Evolutionary conservation across 768 basidiomycete species (phyloP).

Genomic region (Pluteus cervinus): DNA sequence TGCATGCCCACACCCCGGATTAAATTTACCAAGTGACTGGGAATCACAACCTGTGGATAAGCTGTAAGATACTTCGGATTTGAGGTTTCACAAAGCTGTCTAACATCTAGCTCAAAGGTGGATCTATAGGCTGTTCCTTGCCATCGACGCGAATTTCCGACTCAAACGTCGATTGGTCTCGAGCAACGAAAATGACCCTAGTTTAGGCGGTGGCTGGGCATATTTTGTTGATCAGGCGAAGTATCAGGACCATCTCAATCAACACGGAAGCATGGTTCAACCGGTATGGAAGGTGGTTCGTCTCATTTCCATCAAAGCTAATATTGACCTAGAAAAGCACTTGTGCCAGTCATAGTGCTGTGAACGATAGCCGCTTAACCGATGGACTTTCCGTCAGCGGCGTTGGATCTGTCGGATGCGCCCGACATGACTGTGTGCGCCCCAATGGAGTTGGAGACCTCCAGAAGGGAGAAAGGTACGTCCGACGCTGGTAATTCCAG

Average conservation of each 20-base stretch:
- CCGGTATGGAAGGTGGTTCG: constrained; percentile 11
- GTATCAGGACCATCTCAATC: constrained; percentile 18
- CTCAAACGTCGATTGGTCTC: constrained; percentile 22
- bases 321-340: constrained; percentile 16
- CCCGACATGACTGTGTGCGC: constrained; percentile 22
- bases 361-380: constrained; percentile 15
- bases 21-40: constrained; percentile 15
- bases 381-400: constrained; percentile 20
- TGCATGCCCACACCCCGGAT: constrained; percentile 16
- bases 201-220: constrained; percentile 19
- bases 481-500: not conserved
- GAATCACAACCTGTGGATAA: constrained; percentile 3
- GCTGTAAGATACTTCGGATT: constrained; percentile 1
- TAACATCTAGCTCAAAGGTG: constrained; percentile 10
- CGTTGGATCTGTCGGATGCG: constrained; percentile 20
- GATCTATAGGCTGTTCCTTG: constrained; percentile 20
- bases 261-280: constrained; percentile 14
- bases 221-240: constrained; percentile 20
- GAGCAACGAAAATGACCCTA: constrained; percentile 18
- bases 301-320: not conserved
- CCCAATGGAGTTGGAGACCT: constrained; percentile 21
- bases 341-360: constrained; percentile 22
- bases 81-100: not conserved
- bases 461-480: constrained; percentile 26
- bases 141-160: constrained; percentile 26